Base-by-base conservation (phyloP, 2,329 filamentous ascomycete species). In the Fusarium caatingaense region DNA sequence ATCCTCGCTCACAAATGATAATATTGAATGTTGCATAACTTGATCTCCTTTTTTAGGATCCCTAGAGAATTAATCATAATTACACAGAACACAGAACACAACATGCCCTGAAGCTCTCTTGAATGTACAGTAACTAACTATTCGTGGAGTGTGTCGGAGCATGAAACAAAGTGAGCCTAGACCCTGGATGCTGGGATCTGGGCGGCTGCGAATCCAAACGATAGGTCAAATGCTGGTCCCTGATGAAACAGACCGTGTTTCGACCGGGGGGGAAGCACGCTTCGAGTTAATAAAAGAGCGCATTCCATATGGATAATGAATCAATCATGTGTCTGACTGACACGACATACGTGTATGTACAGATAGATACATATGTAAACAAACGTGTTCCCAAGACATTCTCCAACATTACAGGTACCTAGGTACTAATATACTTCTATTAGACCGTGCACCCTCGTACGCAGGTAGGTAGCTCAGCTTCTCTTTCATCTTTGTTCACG, bases 191-290 rank as follows among this genome's bases (percentile, higher is more conserved):
- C 70, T 69, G 64, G 70, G 59, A 68, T 65, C 53, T 61, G 66
- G 64, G 73, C 73, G 62, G 68, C 64, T 72, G 66, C 46, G 51
- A 60, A 64, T 64, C 61, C 59, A 32, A 59, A 62, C 76, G 74
- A 76, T 76, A 75, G 74, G 74, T 49, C 61, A 56, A 53, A 25
- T 27, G 55, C 64, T 51, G 70, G 73, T 46, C 61, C 48, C 63
- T 60, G 68, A 69, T 76, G 74, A 76, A 76, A 76, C 74, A 58
- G 67, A 66, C 68, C 57, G 66, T 64, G 74, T 76, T 76, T 76
- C 74, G 66, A 72, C 74, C 51, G 66, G 70, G 70, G 61, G 59
- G 64, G 68, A 68, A 62, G 71, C 67, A 60, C 71, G 34, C 64
- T 50, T 55, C 27, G 56, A 66, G 70, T 65, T 68, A 59, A 71